phyloP scores from a whole-genome alignment of 2,329 filamentous ascomycete species.

The Penicillium concentricum region DNA sequence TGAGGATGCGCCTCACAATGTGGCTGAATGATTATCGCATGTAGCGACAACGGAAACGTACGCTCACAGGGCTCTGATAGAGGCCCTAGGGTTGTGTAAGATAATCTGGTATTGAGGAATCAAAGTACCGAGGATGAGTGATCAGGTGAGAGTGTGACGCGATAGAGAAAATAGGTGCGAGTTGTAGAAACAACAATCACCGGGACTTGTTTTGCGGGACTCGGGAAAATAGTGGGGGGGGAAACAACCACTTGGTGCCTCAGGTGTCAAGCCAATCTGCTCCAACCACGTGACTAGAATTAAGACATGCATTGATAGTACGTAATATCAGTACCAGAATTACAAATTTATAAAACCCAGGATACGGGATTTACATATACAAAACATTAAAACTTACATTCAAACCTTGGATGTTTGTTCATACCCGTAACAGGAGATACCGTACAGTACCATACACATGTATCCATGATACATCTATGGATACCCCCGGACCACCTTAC shows the following conservation, averaged over 20 bases:
- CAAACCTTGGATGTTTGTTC: background rate
- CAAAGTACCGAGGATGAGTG: background rate
- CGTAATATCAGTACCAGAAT: background rate
- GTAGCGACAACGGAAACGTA: background rate
- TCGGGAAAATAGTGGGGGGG: conserved; percentile 17
- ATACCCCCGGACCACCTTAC: background rate
- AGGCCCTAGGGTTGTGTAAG: background rate
- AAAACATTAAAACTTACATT: background rate
- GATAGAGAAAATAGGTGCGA: background rate
- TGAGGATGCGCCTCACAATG: background rate
- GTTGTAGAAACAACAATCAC: conserved; percentile 8
- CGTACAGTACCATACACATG: background rate
- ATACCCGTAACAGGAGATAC: background rate
- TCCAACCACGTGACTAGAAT: background rate
- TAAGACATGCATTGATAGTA: background rate
- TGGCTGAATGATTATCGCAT: conserved; percentile 1
- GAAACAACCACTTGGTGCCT: conserved; percentile 7
- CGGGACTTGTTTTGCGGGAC: conserved; percentile 24
- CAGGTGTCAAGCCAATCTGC: conserved; percentile 3
- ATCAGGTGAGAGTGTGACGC: background rate
- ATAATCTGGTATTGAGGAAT: background rate
- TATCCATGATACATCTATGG: background rate
- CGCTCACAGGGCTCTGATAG: background rate
- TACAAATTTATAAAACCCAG: background rate
- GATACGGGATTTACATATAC: background rate